These are phyloP conservation scores for Botrytis pseudocinerea DNA, from an alignment of 2,329 filamentous ascomycete species.

Conservation along the genomic window DNA sequence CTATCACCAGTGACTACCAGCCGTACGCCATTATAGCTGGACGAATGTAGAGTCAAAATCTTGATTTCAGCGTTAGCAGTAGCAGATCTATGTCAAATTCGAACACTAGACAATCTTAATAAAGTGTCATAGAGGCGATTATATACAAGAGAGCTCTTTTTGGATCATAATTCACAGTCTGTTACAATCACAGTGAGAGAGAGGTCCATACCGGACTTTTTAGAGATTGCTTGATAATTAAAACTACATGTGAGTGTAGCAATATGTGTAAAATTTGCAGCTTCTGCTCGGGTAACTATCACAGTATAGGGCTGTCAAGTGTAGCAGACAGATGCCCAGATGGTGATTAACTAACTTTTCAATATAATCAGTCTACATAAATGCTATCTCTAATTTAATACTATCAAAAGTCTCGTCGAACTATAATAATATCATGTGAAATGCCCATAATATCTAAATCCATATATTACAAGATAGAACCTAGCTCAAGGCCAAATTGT, in stretches of 20 bases:
- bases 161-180: background rate
- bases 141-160: background rate
- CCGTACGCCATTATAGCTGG: background rate
- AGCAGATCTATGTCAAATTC: background rate
- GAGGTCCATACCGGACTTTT: rapidly evolving
- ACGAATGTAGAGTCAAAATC: background rate
- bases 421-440: background rate
- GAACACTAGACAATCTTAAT: too few species aligned
- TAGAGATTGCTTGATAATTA: background rate
- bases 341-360: background rate
- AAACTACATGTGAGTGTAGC: background rate
- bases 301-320: background rate
- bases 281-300: background rate
- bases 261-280: background rate
- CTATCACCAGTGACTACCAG: background rate
- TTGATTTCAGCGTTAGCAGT: too few species aligned
- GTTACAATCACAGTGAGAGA: background rate
- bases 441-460: background rate
- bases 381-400: too few species aligned
- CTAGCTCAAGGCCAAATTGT: background rate
- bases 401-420: background rate
- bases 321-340: background rate
- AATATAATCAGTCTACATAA: rapidly evolving
- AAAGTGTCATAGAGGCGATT: rapidly evolving
- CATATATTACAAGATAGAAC: background rate